These are phyloP conservation scores for Ogataea populi-albae DNA, from an alignment of 805 yeast species.

Conservation along the genomic window DNA sequence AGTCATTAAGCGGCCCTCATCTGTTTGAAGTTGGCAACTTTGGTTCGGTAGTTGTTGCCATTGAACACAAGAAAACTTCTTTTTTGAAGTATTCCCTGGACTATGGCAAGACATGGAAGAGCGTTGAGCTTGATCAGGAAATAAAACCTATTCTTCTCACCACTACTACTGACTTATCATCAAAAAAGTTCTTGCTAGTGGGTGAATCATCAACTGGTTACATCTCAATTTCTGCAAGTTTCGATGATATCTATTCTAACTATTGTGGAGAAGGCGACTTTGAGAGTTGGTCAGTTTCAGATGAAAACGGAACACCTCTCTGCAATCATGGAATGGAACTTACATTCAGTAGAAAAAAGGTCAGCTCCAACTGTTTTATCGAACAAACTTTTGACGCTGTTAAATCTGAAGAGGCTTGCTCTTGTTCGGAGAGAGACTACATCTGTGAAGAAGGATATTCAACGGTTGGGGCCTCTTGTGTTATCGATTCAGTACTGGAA, in stretches of 20 bases:
- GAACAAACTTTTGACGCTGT: slow-evolving; percentile 37
- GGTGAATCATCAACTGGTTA: slow-evolving; percentile 31
- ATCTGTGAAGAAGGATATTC: slow-evolving; percentile 55
- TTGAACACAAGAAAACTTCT: slow-evolving; percentile 34
- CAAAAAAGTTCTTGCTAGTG: slow-evolving; percentile 49
- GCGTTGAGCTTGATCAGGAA: slow-evolving; percentile 39
- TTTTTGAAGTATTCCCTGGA: slow-evolving; percentile 54
- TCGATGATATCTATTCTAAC: slow-evolving; percentile 30
- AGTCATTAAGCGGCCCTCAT: slow-evolving; percentile 53
- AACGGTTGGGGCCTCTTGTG: slow-evolving; percentile 42
- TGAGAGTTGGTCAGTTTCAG: slow-evolving; percentile 45
- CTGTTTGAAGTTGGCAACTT: slow-evolving; percentile 61
- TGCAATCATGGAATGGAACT: slow-evolving; percentile 66
- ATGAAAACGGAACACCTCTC: slow-evolving; percentile 2
- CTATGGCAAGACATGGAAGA: slow-evolving; percentile 62
- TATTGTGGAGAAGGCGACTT: slow-evolving; percentile 42
- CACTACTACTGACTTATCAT: slow-evolving; percentile 66
- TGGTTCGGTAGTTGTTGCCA: slow-evolving; percentile 65
- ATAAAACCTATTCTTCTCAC: slow-evolving; percentile 43
- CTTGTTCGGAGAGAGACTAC: slow-evolving; percentile 54
- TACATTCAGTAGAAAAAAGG: slow-evolving; percentile 53
- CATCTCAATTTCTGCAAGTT: slow-evolving; percentile 49
- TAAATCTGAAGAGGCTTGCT: slow-evolving; percentile 45
- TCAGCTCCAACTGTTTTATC: slow-evolving; percentile 54
- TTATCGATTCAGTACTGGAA: slow-evolving; percentile 14